These are phyloP conservation scores for Arthrinium phaeospermum DNA, from an alignment of 2,329 filamentous ascomycete genomes.

Conservation along the genomic window DNA sequence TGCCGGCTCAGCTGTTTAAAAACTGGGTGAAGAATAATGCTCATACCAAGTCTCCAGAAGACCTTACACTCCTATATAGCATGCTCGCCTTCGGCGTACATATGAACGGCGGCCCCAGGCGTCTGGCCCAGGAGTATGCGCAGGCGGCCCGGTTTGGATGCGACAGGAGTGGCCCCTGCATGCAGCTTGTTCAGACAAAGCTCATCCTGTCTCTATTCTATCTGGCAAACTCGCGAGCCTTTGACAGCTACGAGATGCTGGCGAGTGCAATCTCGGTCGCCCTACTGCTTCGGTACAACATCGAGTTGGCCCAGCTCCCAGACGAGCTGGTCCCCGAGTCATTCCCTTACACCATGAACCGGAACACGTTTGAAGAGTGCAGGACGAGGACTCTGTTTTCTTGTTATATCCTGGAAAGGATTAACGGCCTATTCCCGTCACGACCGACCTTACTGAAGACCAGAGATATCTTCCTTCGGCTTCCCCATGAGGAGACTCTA, in stretches of 20 bases:
- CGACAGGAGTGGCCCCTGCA: conserved; percentile 54
- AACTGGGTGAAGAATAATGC: conserved; percentile 41
- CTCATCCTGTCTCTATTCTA: conserved; percentile 72
- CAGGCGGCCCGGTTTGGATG: conserved; percentile 63
- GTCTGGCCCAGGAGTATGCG: conserved; percentile 47
- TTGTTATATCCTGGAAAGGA: conserved; percentile 71
- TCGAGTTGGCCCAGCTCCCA: conserved; percentile 58
- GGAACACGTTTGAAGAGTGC: conserved; percentile 66
- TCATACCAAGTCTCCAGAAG: conserved; percentile 47
- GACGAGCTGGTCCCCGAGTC: conserved; percentile 44
- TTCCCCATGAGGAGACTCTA: conserved; percentile 65
- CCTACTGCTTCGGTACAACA: conserved; percentile 65
- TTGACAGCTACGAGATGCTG: conserved; percentile 67
- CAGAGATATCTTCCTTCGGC: conserved; percentile 69
- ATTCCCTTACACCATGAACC: conserved; percentile 64
- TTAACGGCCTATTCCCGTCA: conserved; percentile 63
- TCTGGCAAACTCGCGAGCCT: conserved; percentile 63
- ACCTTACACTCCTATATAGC: conserved; percentile 54
- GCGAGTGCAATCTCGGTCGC: conserved; percentile 67
- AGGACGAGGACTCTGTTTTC: conserved; percentile 76
- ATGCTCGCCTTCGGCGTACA: conserved; percentile 46
- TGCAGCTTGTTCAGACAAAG: conserved; percentile 71
- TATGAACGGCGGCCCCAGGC: conserved; percentile 44
- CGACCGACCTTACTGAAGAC: conserved; percentile 62
- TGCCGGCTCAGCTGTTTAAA: conserved; percentile 47